Percentiles rank a stretch among this genome's conserved stretches.
Evolutionary conservation across 345 rosid species (phyloP).

Genomic region (Hibiscus tridactylites): DNA sequence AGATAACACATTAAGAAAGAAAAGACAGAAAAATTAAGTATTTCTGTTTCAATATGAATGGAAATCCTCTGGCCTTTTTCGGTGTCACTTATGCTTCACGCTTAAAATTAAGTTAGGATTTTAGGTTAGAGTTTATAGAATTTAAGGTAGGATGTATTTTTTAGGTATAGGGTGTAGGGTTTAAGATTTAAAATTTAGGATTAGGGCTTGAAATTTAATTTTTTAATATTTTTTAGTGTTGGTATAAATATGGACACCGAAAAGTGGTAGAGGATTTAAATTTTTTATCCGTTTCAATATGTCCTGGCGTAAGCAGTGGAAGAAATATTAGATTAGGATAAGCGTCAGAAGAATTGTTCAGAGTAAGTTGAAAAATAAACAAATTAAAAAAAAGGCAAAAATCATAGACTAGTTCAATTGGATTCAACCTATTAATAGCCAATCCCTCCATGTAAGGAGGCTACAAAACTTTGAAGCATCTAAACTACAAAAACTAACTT

Average conservation of each 20-base stretch:
- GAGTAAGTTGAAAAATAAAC: neutral
- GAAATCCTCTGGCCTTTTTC: too few relatives aligned
- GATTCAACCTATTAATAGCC: neutral
- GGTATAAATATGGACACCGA: too few relatives aligned
- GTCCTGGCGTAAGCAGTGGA: neutral
- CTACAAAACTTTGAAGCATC: neutral
- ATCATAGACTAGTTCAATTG: neutral
- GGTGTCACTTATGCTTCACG: too few relatives aligned
- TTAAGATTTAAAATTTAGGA: too few relatives aligned
- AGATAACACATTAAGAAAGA: neutral
- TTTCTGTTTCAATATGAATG: neutral
- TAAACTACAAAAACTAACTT: neutral
- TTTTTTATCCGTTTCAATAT: neutral
- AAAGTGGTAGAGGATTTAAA: too few relatives aligned
- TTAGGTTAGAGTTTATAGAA: too few relatives aligned
- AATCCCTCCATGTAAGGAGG: neutral
- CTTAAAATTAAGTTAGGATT: too few relatives aligned
- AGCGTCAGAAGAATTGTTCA: neutral
- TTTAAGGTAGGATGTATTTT: too few relatives aligned
- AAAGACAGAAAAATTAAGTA: neutral
- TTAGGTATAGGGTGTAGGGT: too few relatives aligned
- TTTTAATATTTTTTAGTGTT: too few relatives aligned
- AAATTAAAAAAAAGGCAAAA: neutral
- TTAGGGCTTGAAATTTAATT: too few relatives aligned
- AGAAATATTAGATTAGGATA: neutral